Percentiles rank a stretch among this genome's conserved stretches.
Conservation (phyloP, 768 basidiomycete species). For the Pisolithus sp. region DNA sequence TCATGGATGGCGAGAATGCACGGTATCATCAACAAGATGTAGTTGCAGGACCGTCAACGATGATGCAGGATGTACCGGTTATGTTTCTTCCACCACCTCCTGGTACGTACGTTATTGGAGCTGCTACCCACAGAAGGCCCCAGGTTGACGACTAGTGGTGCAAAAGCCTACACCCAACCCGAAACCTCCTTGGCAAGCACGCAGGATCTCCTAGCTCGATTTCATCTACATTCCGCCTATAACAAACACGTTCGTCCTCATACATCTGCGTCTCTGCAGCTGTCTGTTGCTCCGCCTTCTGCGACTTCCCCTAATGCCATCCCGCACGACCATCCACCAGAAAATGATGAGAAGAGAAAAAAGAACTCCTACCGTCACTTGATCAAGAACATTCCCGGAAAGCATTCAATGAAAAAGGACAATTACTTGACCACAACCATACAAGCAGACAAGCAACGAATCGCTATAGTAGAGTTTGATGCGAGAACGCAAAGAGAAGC, state of each 20-base stretch:
- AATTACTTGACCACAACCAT: conserved; percentile 63
- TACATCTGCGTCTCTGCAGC: conserved; percentile 20
- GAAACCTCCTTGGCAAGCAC: conserved; percentile 58
- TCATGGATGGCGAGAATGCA: conserved; percentile 25
- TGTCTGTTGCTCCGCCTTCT: conserved; percentile 19
- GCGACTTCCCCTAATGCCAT: conserved; percentile 26
- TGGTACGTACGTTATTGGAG: conserved; percentile 21
- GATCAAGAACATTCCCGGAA: conserved; percentile 71
- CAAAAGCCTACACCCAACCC: conserved; percentile 25
- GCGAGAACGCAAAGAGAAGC: conserved; percentile 62
- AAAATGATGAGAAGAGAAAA: conserved; percentile 59
- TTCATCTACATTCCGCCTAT: conserved; percentile 67
- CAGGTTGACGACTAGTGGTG: conserved; percentile 11
- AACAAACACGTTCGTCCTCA: conserved; percentile 72
- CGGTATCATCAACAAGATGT: conserved; percentile 40
- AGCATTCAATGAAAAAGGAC: conserved; percentile 78
- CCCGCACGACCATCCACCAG: conserved; percentile 49
- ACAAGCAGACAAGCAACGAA: conserved; percentile 63
- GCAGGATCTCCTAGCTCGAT: conserved; percentile 70
- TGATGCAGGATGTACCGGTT: conserved; percentile 14
- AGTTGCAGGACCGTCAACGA: conserved; percentile 56
- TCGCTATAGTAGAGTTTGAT: conserved; percentile 59
- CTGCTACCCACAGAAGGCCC: background rate
- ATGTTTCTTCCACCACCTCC: conserved; percentile 27
- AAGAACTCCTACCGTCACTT: conserved; percentile 74